These are phyloP conservation scores for Rhynchospora breviuscula DNA, from an alignment of 176 grass and related monocot genomes.

Conservation along the genomic window DNA sequence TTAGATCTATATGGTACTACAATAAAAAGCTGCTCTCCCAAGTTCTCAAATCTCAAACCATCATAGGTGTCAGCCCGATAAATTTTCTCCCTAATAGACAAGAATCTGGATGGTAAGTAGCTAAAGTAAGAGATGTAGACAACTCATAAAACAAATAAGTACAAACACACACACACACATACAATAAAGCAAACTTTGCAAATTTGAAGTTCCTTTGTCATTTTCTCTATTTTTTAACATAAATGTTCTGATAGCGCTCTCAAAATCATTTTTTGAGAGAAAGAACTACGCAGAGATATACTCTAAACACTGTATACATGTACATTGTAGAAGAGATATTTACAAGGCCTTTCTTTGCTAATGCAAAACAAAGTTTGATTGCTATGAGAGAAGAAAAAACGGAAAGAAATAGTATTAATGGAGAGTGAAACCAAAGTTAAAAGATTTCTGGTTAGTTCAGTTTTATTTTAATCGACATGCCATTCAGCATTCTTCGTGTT, in stretches of 20 bases:
- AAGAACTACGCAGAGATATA: not conserved
- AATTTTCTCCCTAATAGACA: not conserved
- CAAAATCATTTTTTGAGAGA: not conserved
- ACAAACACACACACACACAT: not conserved
- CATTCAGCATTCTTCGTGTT: constrained; percentile 24
- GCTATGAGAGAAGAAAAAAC: not conserved
- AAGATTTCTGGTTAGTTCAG: not conserved
- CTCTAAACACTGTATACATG: not conserved
- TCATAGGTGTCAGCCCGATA: not conserved
- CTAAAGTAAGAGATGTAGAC: not conserved
- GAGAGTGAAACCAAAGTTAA: not conserved
- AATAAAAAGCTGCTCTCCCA: not conserved
- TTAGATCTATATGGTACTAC: not conserved
- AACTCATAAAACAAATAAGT: not conserved
- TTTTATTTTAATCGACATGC: constrained; percentile 6
- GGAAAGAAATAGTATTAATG: not conserved
- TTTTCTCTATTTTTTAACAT: not conserved
- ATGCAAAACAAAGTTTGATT: constrained; percentile 7
- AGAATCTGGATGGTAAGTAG: not conserved
- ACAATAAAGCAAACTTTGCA: not conserved
- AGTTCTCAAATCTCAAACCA: not conserved
- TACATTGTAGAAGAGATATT: constrained; percentile 9
- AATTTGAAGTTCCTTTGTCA: not conserved
- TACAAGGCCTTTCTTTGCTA: not conserved
- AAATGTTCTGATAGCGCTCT: not conserved